These are phyloP conservation scores for Gnomoniopsis sp. DNA, from an alignment of 2,329 filamentous ascomycete species.

Conservation along the genomic window DNA sequence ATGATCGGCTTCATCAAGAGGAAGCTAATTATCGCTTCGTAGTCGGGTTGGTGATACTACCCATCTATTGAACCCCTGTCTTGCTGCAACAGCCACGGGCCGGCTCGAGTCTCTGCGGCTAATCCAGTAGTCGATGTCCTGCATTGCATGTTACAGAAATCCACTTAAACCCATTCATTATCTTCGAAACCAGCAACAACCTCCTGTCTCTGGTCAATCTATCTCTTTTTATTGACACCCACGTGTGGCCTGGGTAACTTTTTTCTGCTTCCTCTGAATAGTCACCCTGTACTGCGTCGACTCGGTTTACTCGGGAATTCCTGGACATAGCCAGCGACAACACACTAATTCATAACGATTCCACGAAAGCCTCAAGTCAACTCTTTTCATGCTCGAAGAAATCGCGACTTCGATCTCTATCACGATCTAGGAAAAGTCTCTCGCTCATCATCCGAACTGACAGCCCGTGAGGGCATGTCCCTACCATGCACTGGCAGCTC, in stretches of 20 bases:
- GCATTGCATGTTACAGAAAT: conserved; percentile 6
- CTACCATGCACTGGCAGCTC: conserved; percentile 48
- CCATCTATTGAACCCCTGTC: not conserved
- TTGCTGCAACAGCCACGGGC: not conserved
- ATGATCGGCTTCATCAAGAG: too few species aligned
- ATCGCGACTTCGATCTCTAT: not conserved
- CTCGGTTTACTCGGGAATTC: not conserved
- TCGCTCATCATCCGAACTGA: not conserved
- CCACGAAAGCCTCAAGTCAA: not conserved
- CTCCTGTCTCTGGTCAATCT: not conserved
- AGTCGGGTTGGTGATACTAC: not conserved
- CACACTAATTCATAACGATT: not conserved
- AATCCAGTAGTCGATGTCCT: not conserved
- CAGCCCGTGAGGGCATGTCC: conserved; percentile 39
- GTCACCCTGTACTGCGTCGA: not conserved
- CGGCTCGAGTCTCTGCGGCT: not conserved
- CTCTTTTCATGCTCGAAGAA: not conserved
- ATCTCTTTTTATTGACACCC: not conserved
- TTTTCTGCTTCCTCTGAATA: not conserved
- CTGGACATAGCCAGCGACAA: not conserved
- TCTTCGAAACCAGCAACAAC: conserved; percentile 7
- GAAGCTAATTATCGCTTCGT: not conserved
- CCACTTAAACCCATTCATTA: conserved; percentile 9
- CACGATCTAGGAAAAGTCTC: not conserved
- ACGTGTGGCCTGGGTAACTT: not conserved